phyloP scores from a whole-genome alignment of 176 grass and related monocot species.

The Cymbopogon citratus region DNA sequence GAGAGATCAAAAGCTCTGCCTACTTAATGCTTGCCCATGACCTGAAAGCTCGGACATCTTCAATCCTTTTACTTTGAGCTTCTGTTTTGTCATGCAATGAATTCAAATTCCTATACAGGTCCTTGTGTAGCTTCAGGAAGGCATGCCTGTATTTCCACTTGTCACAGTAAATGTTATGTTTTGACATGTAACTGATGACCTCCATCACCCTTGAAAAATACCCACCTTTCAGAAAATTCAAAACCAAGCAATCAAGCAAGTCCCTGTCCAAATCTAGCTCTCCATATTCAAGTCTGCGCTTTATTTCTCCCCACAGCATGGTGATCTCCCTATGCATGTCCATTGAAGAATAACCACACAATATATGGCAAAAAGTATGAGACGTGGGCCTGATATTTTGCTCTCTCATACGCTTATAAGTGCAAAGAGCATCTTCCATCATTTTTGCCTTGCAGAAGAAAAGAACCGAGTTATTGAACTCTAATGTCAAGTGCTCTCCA shows the following conservation, averaged over 20 bases:
- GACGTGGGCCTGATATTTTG: conserved; percentile 62
- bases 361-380: conserved; percentile 63
- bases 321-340: conserved; percentile 68
- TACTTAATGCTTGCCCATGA: conserved; percentile 57
- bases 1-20: background rate
- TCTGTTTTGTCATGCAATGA: conserved; percentile 60
- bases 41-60: conserved; percentile 77
- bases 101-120: conserved; percentile 73
- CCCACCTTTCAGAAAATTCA: conserved; percentile 80
- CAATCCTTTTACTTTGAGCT: conserved; percentile 67
- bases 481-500: conserved; percentile 40
- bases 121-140: conserved; percentile 74
- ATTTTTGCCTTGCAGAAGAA: conserved; percentile 96
- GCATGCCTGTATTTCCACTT: conserved; percentile 73
- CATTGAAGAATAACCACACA: conserved; percentile 69
- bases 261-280: conserved; percentile 50
- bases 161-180: conserved; percentile 58
- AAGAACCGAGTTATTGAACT: conserved; percentile 75
- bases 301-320: conserved; percentile 93
- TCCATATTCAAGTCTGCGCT: conserved; percentile 51
- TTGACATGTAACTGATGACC: conserved; percentile 63
- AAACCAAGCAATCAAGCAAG: conserved; percentile 64
- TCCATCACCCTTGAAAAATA: conserved; percentile 89
- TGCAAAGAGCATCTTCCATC: conserved; percentile 78
- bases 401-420: conserved; percentile 78